phyloP scores from a whole-genome alignment of 129 eudicot species.

The Erigeron canadensis region DNA sequence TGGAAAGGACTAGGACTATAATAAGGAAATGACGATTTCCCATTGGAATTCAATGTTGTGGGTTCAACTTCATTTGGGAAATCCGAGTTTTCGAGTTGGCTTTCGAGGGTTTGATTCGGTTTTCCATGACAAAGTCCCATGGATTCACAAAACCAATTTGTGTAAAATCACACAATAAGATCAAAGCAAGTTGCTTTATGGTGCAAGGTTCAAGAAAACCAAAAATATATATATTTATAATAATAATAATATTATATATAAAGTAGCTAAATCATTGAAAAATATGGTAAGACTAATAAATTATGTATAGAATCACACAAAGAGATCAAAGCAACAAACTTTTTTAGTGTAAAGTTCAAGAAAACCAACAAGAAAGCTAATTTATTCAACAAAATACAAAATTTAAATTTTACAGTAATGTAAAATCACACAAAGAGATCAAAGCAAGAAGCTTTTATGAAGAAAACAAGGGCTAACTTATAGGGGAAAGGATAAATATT shows the following conservation, averaged over 20 bases:
- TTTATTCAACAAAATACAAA: constrained; percentile 28
- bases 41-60: constrained; percentile 40
- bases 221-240: no score
- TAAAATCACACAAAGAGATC: neutral
- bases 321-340: constrained; percentile 1
- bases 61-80: constrained; percentile 47
- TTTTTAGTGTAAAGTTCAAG: neutral
- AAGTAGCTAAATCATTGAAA: constrained; percentile 29
- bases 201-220: constrained; percentile 21
- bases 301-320: constrained; percentile 5
- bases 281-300: constrained; percentile 8
- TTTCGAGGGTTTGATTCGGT: constrained; percentile 67
- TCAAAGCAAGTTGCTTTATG: constrained; percentile 7
- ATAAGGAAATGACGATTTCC: constrained; percentile 82
- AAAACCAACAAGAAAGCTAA: constrained; percentile 18
- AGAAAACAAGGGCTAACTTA: constrained; percentile 33
- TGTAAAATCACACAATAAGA: constrained; percentile 4
- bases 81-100: constrained; percentile 44
- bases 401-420: constrained; percentile 11
- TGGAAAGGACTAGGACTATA: constrained; percentile 97
- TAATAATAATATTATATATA: no score
- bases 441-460: constrained; percentile 8
- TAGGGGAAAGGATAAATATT: constrained; percentile 14
- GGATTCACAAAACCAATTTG: constrained; percentile 44
- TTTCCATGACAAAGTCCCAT: constrained; percentile 99